phyloP scores from a whole-genome alignment of 1,284 basidiomycete genomes.

The Termitomyces sp. region DNA sequence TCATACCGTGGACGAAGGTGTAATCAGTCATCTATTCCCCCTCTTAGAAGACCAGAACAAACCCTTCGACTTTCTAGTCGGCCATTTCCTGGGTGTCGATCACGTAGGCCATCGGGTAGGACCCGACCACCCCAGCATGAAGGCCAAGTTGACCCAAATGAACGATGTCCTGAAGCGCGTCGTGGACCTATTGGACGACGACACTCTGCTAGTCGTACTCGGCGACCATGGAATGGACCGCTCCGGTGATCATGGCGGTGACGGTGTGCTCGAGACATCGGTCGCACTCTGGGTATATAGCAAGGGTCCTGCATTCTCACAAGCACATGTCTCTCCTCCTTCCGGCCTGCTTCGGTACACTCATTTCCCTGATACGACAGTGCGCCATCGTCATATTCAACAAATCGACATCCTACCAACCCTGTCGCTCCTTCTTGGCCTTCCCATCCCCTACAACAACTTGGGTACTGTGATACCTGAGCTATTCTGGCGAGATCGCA shows the following conservation, averaged over 20 bases:
- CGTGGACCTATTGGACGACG: constrained; percentile 66
- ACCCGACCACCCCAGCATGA: constrained; percentile 85
- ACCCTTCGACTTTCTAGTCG: constrained; percentile 76
- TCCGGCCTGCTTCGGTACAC: constrained; percentile 45
- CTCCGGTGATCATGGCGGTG: constrained; percentile 94
- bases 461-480: constrained; percentile 91
- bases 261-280: constrained; percentile 82
- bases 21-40: constrained; percentile 79
- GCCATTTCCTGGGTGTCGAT: constrained; percentile 96
- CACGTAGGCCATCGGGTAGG: constrained; percentile 95
- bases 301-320: constrained; percentile 48
- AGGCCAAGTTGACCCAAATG: constrained; percentile 83
- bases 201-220: constrained; percentile 86
- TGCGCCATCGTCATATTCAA: constrained; percentile 66
- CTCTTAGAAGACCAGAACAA: constrained; percentile 49
- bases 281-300: constrained; percentile 92
- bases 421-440: constrained; percentile 84
- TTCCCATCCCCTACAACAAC: constrained; percentile 95
- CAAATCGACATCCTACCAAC: constrained; percentile 96
- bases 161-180: constrained; percentile 72
- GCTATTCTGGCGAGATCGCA: constrained; percentile 58
- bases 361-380: constrained; percentile 56
- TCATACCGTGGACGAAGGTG: constrained; percentile 92
- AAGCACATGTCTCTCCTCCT: constrained; percentile 33
- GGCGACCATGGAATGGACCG: constrained; percentile 99